Percentiles rank a stretch among this genome's conserved stretches.
Conservation (phyloP, 164 flowering plant genomes). For the Warburgia ugandensis region DNA sequence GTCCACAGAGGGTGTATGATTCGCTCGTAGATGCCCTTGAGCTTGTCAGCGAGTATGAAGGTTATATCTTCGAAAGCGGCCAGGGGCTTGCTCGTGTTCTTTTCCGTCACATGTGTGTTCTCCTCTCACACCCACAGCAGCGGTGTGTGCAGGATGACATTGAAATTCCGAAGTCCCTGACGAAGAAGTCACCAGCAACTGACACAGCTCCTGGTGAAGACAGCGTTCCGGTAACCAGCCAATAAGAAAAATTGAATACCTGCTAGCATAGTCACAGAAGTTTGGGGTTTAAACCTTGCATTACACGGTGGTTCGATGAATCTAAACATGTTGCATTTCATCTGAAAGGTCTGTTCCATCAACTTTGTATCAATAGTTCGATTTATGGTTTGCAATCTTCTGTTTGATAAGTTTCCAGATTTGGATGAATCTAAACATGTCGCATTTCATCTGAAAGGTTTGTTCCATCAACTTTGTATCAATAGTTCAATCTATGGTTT, state of each 20-base stretch:
- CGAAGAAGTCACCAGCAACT: conserved; percentile 44
- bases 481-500: too few relatives aligned
- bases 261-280: too few relatives aligned
- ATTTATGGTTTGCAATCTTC: too few relatives aligned
- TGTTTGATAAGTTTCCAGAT: too few relatives aligned
- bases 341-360: too few relatives aligned
- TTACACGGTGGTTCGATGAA: too few relatives aligned
- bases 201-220: conserved; percentile 52
- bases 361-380: too few relatives aligned
- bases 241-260: conserved; percentile 22
- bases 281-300: too few relatives aligned
- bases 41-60: conserved; percentile 73
- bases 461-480: too few relatives aligned
- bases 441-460: too few relatives aligned
- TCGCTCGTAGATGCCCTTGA: conserved; percentile 85
- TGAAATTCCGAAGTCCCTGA: conserved; percentile 72
- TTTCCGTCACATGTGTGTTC: conserved; percentile 58
- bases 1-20: conserved; percentile 92
- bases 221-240: conserved; percentile 33
- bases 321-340: too few relatives aligned
- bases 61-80: conserved; percentile 81
- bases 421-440: too few relatives aligned
- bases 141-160: conserved; percentile 72
- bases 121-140: conserved; percentile 86
- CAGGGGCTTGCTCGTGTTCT: conserved; percentile 65